Conservation (phyloP, 2,329 filamentous ascomycete species). For the Colletotrichum aenigma region DNA sequence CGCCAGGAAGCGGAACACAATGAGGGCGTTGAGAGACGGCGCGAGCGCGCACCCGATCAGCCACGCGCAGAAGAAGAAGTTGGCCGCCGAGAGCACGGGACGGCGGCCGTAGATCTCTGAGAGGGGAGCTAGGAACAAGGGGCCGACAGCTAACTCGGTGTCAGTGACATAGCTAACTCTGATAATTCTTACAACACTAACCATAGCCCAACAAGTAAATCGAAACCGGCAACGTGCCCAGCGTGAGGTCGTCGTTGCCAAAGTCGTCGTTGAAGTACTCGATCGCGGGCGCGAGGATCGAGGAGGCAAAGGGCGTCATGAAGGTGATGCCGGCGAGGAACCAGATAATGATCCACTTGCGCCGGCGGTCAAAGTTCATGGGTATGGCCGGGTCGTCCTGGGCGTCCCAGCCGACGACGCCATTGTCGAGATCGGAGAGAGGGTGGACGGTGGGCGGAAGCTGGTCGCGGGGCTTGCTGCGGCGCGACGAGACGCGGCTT, state of each 20-base stretch:
- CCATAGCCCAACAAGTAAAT: slow-evolving; percentile 65
- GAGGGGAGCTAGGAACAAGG: slow-evolving; percentile 60
- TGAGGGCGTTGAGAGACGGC: slow-evolving; percentile 55
- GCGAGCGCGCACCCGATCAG: slow-evolving; percentile 69
- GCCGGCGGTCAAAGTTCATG: slow-evolving; percentile 57
- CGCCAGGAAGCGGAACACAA: slow-evolving; percentile 63
- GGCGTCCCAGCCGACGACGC: slow-evolving; percentile 65
- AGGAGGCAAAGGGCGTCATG: slow-evolving; percentile 69
- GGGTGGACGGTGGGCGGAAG: slow-evolving; percentile 44
- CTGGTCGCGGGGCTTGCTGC: slow-evolving; percentile 28
- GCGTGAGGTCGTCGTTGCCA: slow-evolving; percentile 40
- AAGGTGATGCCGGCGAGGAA: slow-evolving; percentile 66
- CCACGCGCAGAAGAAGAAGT: slow-evolving; percentile 65
- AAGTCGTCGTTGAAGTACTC: slow-evolving; percentile 49
- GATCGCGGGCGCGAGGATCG: slow-evolving; percentile 60
- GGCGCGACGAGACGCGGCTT: slow-evolving; percentile 26
- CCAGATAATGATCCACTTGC: slow-evolving; percentile 63
- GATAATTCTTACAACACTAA: not conserved
- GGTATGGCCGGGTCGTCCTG: slow-evolving; percentile 63
- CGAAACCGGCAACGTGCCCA: slow-evolving; percentile 60
- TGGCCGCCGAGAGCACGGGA: slow-evolving; percentile 59
- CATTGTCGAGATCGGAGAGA: slow-evolving; percentile 52
- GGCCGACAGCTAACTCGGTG: slow-evolving; percentile 48
- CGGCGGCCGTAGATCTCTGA: slow-evolving; percentile 70
- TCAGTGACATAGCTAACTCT: not conserved